Base-by-base conservation (phyloP, 176 grass and related monocot species). In the Elymus sibiricus region DNA sequence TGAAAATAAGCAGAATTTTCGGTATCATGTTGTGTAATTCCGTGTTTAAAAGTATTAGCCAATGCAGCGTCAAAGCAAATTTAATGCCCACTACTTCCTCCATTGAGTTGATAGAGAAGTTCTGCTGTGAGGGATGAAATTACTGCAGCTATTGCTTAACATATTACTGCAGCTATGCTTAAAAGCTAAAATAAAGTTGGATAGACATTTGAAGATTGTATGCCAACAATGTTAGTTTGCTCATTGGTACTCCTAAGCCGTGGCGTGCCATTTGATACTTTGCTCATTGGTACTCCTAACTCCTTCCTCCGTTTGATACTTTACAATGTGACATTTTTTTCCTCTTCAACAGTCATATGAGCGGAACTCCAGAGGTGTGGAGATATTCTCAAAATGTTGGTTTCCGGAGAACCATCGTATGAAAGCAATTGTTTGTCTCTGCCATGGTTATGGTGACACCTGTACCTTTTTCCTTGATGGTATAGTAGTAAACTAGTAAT, bases 381-480 rank as follows among this genome's bases (percentile, higher is more conserved):
- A 98, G 88, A 91, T 98, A 88, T 98, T 98, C 86, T 94, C 92
- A 12, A 98, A 98, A 86, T 94, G 82, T 83, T 98, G 97, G 97
- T 86, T 94, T 81, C 97, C 93, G 16, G 90, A 90, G 42, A 79
- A 88, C 76, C 75, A 47, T 86, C 76, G 44, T 46, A 80, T 94
- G 14, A 94, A 94, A 82, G 94, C 93, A 77, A 87, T 98, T 80
- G 86, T 98, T 87, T 95, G 90, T 85, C 88, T 95, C 80, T 98
- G 97, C 82, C 97, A 98, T 73, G 94, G 94, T 51, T 98, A 98
- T 88, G 97, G 97, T 22, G 94, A 98, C 77, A 98, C 97, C 12
- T 98, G 94, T 72, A 95, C 97, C 11, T 98, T 98, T 87, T 98
- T 98, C 90, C 91, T 98, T 79, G 97, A 98, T 89, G 97, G 97